Percentiles rank a stretch among this genome's conserved stretches.
These are phyloP conservation scores for Trametes maxima DNA, from an alignment of 768 basidiomycete species.

Conservation along the genomic window DNA sequence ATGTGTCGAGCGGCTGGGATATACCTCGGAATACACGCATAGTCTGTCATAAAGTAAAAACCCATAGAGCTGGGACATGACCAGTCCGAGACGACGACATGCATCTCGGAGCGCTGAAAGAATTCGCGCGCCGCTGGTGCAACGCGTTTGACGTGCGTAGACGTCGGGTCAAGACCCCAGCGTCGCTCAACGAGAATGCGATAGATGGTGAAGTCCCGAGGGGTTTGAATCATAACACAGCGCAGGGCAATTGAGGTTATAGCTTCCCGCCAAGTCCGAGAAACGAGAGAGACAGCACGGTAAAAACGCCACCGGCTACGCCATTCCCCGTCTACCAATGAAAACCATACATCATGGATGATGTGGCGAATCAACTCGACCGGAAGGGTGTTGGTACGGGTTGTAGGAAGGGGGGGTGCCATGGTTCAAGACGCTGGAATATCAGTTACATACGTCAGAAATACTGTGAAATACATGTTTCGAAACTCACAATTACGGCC, in stretches of 20 bases:
- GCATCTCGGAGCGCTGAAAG: conserved; percentile 10
- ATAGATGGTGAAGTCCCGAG: conserved; percentile 6
- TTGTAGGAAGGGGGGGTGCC: conserved; percentile 1
- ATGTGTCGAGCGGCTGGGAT: conserved; percentile 7
- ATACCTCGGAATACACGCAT: conserved; percentile 14
- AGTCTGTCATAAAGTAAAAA: conserved; percentile 10
- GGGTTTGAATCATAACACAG: conserved; percentile 10
- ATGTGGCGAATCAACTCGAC: conserved; percentile 9
- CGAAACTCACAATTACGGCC: no score
- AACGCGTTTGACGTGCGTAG: conserved; percentile 1
- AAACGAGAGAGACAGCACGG: conserved; percentile 6
- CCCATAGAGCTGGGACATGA: neutral
- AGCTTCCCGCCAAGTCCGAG: neutral
- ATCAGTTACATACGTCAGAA: no score
- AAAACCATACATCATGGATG: conserved; percentile 13
- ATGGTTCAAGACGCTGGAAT: neutral
- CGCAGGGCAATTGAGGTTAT: conserved; percentile 8
- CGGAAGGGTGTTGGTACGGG: neutral
- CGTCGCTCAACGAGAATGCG: conserved; percentile 1
- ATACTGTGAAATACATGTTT: no score
- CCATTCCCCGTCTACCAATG: neutral
- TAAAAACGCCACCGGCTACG: conserved; percentile 11
- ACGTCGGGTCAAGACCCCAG: conserved; percentile 10
- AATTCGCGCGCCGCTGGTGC: conserved; percentile 4
- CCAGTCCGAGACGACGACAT: conserved; percentile 16